phyloP scores from a whole-genome alignment of 495 filamentous ascomycete genomes.

The Tuber borchii region DNA sequence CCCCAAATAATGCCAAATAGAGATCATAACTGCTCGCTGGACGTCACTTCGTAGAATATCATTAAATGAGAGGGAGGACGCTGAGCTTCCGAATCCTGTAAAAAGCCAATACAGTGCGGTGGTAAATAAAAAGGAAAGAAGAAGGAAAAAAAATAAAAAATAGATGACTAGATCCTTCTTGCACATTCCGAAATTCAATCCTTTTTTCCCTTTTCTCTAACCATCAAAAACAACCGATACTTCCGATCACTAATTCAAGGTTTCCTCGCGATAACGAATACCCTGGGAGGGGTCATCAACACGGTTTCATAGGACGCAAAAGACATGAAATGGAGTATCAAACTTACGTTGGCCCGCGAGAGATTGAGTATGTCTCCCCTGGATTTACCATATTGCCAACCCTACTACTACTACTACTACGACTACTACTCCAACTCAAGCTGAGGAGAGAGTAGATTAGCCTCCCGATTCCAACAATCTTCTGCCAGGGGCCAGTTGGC shows the following conservation, averaged over 20 bases:
- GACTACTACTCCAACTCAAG: constrained; percentile 35
- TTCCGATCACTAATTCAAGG: constrained; percentile 21
- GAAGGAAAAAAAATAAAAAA: constrained; percentile 8
- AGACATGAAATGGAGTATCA: constrained; percentile 3
- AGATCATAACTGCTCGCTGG: not conserved
- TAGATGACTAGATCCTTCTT: not conserved
- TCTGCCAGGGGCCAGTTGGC: constrained; percentile 36
- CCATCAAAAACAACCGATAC: not conserved
- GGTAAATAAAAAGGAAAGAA: not conserved
- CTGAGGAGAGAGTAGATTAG: constrained; percentile 34
- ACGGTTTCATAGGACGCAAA: not conserved
- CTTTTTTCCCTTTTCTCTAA: not conserved
- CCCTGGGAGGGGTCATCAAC: constrained; percentile 14
- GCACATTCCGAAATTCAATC: not conserved
- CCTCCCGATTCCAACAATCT: constrained; percentile 35
- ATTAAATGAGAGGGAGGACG: not conserved
- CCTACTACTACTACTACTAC: constrained; percentile 30
- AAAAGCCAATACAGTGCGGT: not conserved
- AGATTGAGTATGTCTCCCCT: constrained; percentile 21
- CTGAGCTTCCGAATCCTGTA: not conserved
- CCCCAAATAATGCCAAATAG: not conserved
- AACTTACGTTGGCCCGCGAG: constrained; percentile 30
- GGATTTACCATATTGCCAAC: constrained; percentile 16
- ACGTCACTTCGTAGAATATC: not conserved
- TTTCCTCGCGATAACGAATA: constrained; percentile 40